Conservation (phyloP, 352 stramenopile genomes). For the Phytophthora pseudosyringae region DNA sequence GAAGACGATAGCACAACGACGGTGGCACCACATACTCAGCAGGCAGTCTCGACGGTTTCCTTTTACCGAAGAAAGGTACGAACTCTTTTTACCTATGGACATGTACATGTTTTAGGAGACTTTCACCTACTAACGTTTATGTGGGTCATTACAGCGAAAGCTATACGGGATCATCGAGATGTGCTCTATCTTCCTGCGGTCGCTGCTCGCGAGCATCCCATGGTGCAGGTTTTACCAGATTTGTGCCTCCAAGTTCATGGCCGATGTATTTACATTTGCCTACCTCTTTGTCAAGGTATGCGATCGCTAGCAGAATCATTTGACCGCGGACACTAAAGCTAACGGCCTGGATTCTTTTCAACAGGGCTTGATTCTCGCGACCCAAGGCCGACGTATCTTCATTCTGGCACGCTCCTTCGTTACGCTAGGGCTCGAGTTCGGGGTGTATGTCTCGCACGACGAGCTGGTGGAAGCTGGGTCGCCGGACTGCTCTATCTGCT, state of each 20-base stretch:
- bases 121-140: not conserved
- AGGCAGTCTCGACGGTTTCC: slow-evolving; percentile 39
- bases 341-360: not conserved
- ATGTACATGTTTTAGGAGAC: not conserved
- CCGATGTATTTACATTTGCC: slow-evolving; percentile 72
- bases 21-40: slow-evolving; percentile 27
- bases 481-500: slow-evolving; percentile 85
- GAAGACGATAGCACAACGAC: slow-evolving; percentile 6
- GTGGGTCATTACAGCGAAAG: slow-evolving; percentile 51
- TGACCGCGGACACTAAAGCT: not conserved
- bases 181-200: slow-evolving; percentile 70
- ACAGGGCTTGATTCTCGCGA: slow-evolving; percentile 64
- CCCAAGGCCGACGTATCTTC: slow-evolving; percentile 59
- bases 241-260: slow-evolving; percentile 76
- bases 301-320: not conserved
- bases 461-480: slow-evolving; percentile 66
- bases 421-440: slow-evolving; percentile 71
- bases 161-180: slow-evolving; percentile 82
- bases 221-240: slow-evolving; percentile 86
- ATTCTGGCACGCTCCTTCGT: slow-evolving; percentile 61
- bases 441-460: slow-evolving; percentile 64
- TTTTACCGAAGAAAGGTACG: slow-evolving; percentile 81
- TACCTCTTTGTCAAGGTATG: slow-evolving; percentile 82
- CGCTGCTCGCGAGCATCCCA: slow-evolving; percentile 60
- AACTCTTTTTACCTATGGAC: not conserved